phyloP scores from a whole-genome alignment of 257 asterid genomes.

The Avicennia marina region DNA sequence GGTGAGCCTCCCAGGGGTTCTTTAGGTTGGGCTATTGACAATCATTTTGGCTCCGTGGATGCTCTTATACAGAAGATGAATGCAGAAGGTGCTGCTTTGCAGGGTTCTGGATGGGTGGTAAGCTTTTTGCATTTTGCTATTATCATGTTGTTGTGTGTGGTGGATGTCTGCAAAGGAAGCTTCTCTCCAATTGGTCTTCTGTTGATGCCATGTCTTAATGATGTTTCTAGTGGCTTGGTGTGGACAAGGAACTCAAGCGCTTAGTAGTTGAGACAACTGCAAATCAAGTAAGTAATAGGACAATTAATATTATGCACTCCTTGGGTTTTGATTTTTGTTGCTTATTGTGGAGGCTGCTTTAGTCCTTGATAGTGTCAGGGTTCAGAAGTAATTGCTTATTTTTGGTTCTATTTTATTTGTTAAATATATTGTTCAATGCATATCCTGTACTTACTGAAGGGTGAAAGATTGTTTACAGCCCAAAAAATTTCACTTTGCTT shows the following conservation, averaged over 20 bases:
- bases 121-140: constrained; percentile 10
- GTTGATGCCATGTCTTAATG: background rate
- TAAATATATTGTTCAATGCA: background rate
- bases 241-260: constrained; percentile 61
- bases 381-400: background rate
- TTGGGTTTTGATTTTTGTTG: background rate
- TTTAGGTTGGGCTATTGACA: constrained; percentile 62
- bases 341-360: background rate
- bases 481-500: background rate
- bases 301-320: background rate
- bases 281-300: constrained; percentile 47
- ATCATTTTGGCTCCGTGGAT: constrained; percentile 60
- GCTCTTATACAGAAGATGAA: constrained; percentile 59
- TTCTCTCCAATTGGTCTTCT: background rate
- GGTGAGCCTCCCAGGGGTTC: constrained; percentile 78
- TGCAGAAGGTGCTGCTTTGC: constrained; percentile 82
- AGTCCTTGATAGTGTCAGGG: background rate
- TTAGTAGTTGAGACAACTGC: constrained; percentile 70
- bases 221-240: constrained; percentile 62
- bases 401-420: too few species aligned
- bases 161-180: background rate
- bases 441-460: background rate
- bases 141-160: background rate
- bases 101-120: constrained; percentile 96
- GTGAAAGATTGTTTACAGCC: background rate